Evolutionary conservation across 163 green algal species (phyloP).

Genomic region (Picocystis sp.): DNA sequence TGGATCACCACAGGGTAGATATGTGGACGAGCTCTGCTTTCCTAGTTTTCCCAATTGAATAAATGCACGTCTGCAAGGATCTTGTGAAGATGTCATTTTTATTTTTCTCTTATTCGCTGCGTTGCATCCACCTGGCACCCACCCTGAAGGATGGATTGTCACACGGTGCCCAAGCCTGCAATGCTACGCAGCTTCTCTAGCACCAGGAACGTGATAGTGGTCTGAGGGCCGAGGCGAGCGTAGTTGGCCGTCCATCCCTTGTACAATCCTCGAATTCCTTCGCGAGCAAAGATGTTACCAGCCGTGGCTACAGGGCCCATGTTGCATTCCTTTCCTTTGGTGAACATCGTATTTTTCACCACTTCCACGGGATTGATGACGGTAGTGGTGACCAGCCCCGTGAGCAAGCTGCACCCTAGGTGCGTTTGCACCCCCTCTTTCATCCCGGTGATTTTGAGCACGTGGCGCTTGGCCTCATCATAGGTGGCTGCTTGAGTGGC

Average conservation of each 20-base stretch:
- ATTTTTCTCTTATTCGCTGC: too few relatives aligned
- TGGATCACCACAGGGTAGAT: too few relatives aligned
- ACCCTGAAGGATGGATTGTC: background rate
- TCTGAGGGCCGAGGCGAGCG: constrained; percentile 66
- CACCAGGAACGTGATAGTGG: constrained; percentile 62
- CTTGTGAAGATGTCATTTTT: too few relatives aligned
- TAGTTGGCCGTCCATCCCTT: constrained; percentile 75
- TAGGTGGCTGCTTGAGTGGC: constrained; percentile 65
- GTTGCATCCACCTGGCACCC: too few relatives aligned
- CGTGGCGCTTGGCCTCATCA: constrained; percentile 35
- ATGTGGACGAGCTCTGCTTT: too few relatives aligned
- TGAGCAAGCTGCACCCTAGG: constrained; percentile 14
- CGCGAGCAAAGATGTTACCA: constrained; percentile 26
- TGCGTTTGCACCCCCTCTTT: constrained; percentile 2
- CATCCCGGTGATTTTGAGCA: background rate
- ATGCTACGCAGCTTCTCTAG: constrained; percentile 32
- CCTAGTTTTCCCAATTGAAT: too few relatives aligned
- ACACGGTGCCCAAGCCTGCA: constrained; percentile 27
- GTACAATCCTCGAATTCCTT: constrained; percentile 49
- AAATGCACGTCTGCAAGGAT: too few relatives aligned
- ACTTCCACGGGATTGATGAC: constrained; percentile 69
- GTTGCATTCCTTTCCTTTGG: constrained; percentile 18
- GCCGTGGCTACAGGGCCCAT: constrained; percentile 29
- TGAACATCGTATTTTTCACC: constrained; percentile 13
- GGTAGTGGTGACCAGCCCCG: constrained; percentile 73